Evolutionary conservation across 164 flowering plant species (phyloP).

Genomic region (Aristolochia fimbriata): DNA sequence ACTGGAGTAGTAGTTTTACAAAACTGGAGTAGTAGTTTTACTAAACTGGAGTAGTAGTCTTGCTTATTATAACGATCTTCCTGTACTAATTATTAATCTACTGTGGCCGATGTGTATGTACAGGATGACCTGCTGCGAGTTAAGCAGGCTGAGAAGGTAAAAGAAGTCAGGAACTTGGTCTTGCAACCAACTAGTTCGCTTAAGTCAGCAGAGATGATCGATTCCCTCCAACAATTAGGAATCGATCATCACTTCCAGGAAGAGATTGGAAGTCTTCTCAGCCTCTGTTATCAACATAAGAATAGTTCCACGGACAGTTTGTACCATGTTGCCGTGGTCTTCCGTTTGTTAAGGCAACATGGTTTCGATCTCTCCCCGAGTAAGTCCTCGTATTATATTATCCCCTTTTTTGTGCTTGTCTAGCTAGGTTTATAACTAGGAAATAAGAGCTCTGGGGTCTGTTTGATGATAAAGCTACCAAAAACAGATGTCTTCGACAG

Average conservation of each 20-base stretch:
- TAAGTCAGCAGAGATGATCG: slow-evolving; percentile 14
- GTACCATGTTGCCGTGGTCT: slow-evolving; percentile 17
- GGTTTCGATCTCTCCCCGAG: slow-evolving; percentile 12
- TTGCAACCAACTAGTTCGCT: slow-evolving; percentile 1
- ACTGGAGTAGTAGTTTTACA: no score
- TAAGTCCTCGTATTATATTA: background rate
- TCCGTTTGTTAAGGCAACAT: slow-evolving; percentile 21
- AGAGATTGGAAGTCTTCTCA: slow-evolving; percentile 16
- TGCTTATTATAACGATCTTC: no score
- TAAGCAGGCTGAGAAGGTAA: background rate
- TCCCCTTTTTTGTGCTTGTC: background rate
- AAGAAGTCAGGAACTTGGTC: background rate
- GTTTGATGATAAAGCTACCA: no score
- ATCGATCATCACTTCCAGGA: slow-evolving; percentile 22
- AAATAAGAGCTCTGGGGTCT: background rate
- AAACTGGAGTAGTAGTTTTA: no score
- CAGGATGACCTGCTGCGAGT: background rate
- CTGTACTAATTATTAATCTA: no score
- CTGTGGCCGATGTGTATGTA: no score
- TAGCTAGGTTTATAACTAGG: background rate
- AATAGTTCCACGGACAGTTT: background rate
- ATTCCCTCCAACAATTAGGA: slow-evolving; percentile 23
- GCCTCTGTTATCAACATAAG: background rate
- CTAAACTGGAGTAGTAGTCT: no score
- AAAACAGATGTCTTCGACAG: background rate